These are phyloP conservation scores for Calonectria pteridis DNA, from an alignment of 2,329 filamentous ascomycete species.

Conservation along the genomic window DNA sequence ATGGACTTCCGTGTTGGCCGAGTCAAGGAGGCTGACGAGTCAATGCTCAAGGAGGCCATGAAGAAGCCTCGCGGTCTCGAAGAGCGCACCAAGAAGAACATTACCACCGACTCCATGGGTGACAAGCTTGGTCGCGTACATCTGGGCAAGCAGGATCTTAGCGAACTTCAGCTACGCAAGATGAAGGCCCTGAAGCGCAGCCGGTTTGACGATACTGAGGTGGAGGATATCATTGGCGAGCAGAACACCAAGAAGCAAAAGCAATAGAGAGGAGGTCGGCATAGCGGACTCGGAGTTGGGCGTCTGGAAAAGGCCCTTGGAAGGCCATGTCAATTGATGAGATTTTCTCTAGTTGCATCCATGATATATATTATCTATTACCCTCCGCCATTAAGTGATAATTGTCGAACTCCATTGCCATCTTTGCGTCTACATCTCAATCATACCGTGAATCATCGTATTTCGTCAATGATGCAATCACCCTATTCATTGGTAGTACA, in stretches of 20 bases:
- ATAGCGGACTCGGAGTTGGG: conserved; percentile 47
- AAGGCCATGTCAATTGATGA: conserved; percentile 45
- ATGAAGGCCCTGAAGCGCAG: conserved; percentile 98
- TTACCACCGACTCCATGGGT: conserved; percentile 89
- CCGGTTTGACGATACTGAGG: conserved; percentile 69
- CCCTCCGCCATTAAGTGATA: conserved; percentile 10
- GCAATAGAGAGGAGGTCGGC: conserved; percentile 40
- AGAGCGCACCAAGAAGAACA: conserved; percentile 94
- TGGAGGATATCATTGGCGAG: conserved; percentile 56
- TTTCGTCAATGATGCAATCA: background rate
- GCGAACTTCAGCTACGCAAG: conserved; percentile 92
- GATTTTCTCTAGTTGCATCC: conserved; percentile 31
- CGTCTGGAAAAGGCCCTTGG: conserved; percentile 46
- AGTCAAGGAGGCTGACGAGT: conserved; percentile 80
- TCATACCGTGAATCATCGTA: background rate
- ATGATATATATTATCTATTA: conserved; percentile 16
- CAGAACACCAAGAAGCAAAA: conserved; percentile 54
- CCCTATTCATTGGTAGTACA: no score
- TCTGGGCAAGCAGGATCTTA: conserved; percentile 89
- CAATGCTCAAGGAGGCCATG: conserved; percentile 89
- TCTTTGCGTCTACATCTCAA: background rate
- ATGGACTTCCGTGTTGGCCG: conserved; percentile 93
- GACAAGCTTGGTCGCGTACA: conserved; percentile 97
- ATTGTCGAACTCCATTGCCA: background rate
- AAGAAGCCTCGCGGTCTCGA: conserved; percentile 82